Evolutionary conservation across 208 protist genomes (phyloP).

Genomic region (Hexamita inflata): DNA sequence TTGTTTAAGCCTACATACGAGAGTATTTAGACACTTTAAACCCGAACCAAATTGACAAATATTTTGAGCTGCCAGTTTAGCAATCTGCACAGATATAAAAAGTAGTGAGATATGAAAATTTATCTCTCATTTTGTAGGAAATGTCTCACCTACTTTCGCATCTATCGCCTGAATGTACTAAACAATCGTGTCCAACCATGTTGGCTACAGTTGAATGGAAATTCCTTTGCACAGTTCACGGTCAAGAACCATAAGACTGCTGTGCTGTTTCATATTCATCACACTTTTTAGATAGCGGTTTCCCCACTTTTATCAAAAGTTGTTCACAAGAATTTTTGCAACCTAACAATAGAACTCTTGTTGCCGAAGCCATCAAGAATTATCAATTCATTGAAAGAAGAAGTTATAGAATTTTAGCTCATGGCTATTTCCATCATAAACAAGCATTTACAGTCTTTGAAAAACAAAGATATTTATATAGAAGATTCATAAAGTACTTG

Average conservation of each 20-base stretch:
- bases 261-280: constrained; percentile 5
- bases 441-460: not conserved
- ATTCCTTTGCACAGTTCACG: constrained; percentile 26
- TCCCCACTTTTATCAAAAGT: not conserved
- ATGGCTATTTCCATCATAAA: constrained; percentile 24
- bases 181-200: constrained; percentile 10
- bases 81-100: not conserved
- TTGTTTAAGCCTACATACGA: not conserved
- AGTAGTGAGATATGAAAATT: constrained; percentile 19
- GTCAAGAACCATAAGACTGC: not conserved
- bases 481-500: constrained; percentile 22
- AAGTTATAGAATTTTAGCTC: constrained; percentile 18
- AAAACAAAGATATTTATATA: constrained; percentile 9
- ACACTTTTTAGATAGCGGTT: constrained; percentile 17
- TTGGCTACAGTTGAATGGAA: constrained; percentile 19
- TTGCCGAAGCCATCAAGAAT: not conserved
- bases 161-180: not conserved
- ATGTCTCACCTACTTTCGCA: constrained; percentile 19
- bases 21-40: constrained; percentile 16
- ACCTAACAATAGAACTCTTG: not conserved
- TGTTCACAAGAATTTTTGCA: not conserved
- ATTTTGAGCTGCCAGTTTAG: not conserved
- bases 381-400: constrained; percentile 10
- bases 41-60: not conserved
- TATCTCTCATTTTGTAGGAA: not conserved